A percentile compares a stretch with the other conserved stretches of the same genome.
Evolutionary conservation across 257 asterid species (phyloP).

Genomic region (Cynanchum wilfordii): DNA sequence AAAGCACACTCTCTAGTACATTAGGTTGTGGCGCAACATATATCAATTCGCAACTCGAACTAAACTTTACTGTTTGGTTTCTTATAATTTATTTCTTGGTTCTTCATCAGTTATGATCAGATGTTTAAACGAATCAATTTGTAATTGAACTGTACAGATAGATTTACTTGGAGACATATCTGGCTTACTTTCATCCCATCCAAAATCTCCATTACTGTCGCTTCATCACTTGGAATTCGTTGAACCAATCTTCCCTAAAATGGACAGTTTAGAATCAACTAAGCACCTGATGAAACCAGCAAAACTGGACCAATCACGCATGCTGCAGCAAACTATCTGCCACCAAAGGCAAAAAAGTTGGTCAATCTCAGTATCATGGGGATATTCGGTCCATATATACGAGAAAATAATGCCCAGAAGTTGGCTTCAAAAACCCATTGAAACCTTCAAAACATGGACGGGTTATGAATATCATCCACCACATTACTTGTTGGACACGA

Average conservation of each 20-base stretch:
- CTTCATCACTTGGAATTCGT: slow-evolving; percentile 63
- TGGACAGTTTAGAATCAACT: slow-evolving; percentile 38
- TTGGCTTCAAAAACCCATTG: slow-evolving; percentile 49
- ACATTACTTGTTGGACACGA: slow-evolving; percentile 44
- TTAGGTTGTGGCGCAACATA: too few species aligned
- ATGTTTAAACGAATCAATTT: too few species aligned
- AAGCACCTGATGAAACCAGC: slow-evolving; percentile 78
- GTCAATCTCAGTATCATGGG: slow-evolving; percentile 81
- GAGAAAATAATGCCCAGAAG: slow-evolving; percentile 52
- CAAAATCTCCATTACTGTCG: slow-evolving; percentile 51
- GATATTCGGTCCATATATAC: slow-evolving; percentile 61
- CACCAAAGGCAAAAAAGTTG: slow-evolving; percentile 39
- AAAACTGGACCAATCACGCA: slow-evolving; percentile 49
- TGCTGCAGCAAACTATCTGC: slow-evolving; percentile 74
- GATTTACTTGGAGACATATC: slow-evolving; percentile 65
- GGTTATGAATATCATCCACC: slow-evolving; percentile 24
- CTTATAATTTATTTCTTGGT: too few species aligned
- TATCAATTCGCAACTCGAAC: too few species aligned
- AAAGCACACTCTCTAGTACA: too few species aligned
- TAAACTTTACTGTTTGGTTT: too few species aligned
- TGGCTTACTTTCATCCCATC: slow-evolving; percentile 65
- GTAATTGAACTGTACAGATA: too few species aligned
- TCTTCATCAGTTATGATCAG: too few species aligned
- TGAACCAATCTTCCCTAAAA: slow-evolving; percentile 43
- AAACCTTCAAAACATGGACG: slow-evolving; percentile 47